Conservation (phyloP, 768 basidiomycete species). For the Hypholoma fasciculare region DNA sequence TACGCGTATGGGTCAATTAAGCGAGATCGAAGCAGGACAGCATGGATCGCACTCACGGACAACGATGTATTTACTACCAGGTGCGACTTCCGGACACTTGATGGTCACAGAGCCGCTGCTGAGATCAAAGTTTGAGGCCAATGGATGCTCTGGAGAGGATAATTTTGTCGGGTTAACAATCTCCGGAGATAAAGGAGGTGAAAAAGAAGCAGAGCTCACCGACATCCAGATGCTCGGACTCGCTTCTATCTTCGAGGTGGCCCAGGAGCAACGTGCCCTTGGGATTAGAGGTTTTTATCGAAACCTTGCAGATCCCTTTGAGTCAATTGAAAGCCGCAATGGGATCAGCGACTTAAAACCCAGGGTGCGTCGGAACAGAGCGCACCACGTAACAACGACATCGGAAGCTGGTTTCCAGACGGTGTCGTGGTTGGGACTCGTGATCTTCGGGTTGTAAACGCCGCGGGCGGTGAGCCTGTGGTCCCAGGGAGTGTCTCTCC, state of each 20-base stretch:
- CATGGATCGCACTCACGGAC: conserved; percentile 40
- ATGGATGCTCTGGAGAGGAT: conserved; percentile 42
- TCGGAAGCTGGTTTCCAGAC: conserved; percentile 38
- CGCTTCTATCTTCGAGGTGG: conserved; percentile 32
- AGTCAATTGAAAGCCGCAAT: conserved; percentile 14
- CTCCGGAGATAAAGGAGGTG: conserved; percentile 10
- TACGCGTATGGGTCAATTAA: not conserved
- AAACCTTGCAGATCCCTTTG: conserved; percentile 41
- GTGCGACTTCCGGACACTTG: conserved; percentile 39
- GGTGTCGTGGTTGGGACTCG: conserved; percentile 33
- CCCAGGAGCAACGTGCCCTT: conserved; percentile 48
- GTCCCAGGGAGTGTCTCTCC: conserved; percentile 17
- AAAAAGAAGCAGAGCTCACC: conserved; percentile 27
- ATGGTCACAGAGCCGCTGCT: conserved; percentile 38
- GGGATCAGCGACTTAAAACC: conserved; percentile 17
- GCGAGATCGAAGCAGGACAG: not conserved
- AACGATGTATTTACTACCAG: conserved; percentile 44
- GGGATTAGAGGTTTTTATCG: conserved; percentile 30
- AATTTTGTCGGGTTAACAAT: conserved; percentile 7
- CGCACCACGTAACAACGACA: conserved; percentile 46
- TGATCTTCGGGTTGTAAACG: conserved; percentile 44
- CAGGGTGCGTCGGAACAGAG: conserved; percentile 15
- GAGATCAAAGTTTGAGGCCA: conserved; percentile 49
- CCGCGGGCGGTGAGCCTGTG: conserved; percentile 19
- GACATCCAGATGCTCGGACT: conserved; percentile 46